Percentiles rank a stretch among this genome's conserved stretches.
phyloP scores from a whole-genome alignment of 805 yeast genomes.

The Sugiyamaella floridensis region DNA sequence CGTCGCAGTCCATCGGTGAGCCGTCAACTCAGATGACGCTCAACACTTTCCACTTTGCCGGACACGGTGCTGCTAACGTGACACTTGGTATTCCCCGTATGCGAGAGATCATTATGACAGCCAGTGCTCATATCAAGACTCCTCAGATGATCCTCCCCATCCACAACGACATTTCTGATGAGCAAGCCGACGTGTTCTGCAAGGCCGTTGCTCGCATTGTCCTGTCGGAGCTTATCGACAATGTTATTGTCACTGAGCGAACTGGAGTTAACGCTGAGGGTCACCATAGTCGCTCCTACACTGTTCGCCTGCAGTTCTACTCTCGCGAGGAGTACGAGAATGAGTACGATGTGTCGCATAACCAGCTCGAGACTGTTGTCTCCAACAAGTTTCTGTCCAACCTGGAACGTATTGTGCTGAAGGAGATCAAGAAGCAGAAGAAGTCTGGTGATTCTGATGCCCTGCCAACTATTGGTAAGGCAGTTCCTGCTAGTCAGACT shows the following conservation, averaged over 20 bases:
- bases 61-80: conserved; percentile 99
- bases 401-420: conserved; percentile 65
- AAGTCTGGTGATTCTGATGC: conserved; percentile 34
- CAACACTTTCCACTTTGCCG: conserved; percentile 96
- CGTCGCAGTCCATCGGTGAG: conserved; percentile 97
- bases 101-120: conserved; percentile 99
- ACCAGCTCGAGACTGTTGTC: conserved; percentile 65
- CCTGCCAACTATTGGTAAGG: conserved; percentile 34
- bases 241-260: conserved; percentile 80
- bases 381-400: conserved; percentile 56
- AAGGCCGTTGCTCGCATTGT: conserved; percentile 79
- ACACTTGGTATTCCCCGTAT: conserved; percentile 99
- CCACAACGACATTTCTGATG: conserved; percentile 69
- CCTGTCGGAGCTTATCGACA: conserved; percentile 82
- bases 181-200: conserved; percentile 86
- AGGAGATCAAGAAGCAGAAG: conserved; percentile 78
- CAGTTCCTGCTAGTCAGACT: conserved; percentile 26
- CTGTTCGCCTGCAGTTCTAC: conserved; percentile 68
- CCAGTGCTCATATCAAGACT: conserved; percentile 90
- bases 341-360: conserved; percentile 83
- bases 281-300: conserved; percentile 60
- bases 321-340: conserved; percentile 66
- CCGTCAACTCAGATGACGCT: conserved; percentile 99
- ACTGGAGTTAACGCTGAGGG: conserved; percentile 53
- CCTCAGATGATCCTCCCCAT: conserved; percentile 97